These are phyloP conservation scores for Aspergillus cejpii DNA, from an alignment of 2,329 filamentous ascomycete genomes.

Conservation along the genomic window DNA sequence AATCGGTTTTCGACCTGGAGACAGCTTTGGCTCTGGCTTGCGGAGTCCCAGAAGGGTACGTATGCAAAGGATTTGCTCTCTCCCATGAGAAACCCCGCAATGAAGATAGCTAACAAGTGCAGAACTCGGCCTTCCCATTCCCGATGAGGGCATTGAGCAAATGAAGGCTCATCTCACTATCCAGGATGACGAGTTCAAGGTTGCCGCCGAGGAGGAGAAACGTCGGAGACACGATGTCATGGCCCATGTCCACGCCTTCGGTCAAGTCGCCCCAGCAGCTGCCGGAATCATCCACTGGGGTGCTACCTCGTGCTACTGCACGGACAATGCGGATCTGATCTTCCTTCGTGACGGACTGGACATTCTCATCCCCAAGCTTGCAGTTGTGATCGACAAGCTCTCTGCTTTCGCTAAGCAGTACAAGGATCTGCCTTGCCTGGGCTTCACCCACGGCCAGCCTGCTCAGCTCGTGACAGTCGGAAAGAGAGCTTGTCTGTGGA, in stretches of 20 bases:
- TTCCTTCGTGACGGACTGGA: slow-evolving; percentile 68
- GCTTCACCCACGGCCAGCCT: slow-evolving; percentile 62
- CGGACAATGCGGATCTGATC: slow-evolving; percentile 72
- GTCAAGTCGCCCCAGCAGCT: slow-evolving; percentile 64
- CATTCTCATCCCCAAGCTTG: slow-evolving; percentile 69
- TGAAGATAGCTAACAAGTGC: slow-evolving; percentile 15
- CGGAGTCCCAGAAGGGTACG: slow-evolving; percentile 62
- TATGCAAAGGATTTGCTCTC: not conserved
- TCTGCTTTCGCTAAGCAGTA: slow-evolving; percentile 64
- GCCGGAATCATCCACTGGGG: slow-evolving; percentile 78
- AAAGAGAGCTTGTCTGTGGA: slow-evolving; percentile 62
- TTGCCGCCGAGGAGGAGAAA: slow-evolving; percentile 71
- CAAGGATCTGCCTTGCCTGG: slow-evolving; percentile 66
- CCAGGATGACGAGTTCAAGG: slow-evolving; percentile 69
- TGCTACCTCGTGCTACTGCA: slow-evolving; percentile 53
- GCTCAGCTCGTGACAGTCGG: slow-evolving; percentile 61
- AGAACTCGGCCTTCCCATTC: slow-evolving; percentile 70
- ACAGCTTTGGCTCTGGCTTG: slow-evolving; percentile 76
- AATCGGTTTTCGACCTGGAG: slow-evolving; percentile 73
- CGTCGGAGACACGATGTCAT: slow-evolving; percentile 59
- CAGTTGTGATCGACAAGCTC: slow-evolving; percentile 70
- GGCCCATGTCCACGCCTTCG: slow-evolving; percentile 68
- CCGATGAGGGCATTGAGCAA: slow-evolving; percentile 65
- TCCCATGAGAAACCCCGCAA: not conserved
- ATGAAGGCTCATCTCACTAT: slow-evolving; percentile 69